Base-by-base conservation (phyloP, 2,329 filamentous ascomycete species). In the Hypoxylon sp. region DNA sequence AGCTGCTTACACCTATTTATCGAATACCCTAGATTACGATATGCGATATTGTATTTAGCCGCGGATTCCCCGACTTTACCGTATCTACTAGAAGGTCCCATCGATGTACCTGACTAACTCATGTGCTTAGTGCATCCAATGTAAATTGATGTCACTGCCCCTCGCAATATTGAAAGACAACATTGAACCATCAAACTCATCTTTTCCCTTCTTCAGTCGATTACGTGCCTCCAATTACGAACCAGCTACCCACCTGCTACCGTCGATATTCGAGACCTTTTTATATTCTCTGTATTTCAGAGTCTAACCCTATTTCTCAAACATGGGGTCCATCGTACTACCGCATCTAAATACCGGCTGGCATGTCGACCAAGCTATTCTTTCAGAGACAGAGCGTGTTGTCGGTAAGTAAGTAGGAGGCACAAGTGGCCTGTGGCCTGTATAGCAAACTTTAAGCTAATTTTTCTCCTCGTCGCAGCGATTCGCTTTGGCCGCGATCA, bases 291-390 rank as follows among this genome's bases (percentile, higher is more conserved):
- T 11, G 26, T 11, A 19, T 13, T n/a, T 10, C 29, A 17, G 5
- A 17, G 17, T 5, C 19, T 22, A 26, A 26, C 3, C 11, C 4
- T 35, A 22, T 57, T 33, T 31, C 42, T 59, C 11, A 31, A 63
- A 13, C 6, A 88, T 88, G 86, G 94, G 94, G 75, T 97, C 94
- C 76, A 92, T 98, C 70, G 92, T 97, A 54, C 90, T 99, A 59
- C 95, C 95, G 50, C 95, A 98, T 81, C 88, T 99, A 51, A 88
- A 89, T 74, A 94, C 92, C 46, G 96, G 93, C 80, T 99, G 95
- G 96, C 96, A 99, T 81, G 96, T 99, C 78, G 96, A 98, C 85
- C 94, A 98, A 83, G 94, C 94, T 71, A 98, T 98, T 78, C 90
- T 93, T 77, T 80, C 77, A 50, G 94, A 98, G 83, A 94, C 97